phyloP scores from a whole-genome alignment of 2,329 filamentous ascomycete species.

The Paraphaeosphaeria minitans region DNA sequence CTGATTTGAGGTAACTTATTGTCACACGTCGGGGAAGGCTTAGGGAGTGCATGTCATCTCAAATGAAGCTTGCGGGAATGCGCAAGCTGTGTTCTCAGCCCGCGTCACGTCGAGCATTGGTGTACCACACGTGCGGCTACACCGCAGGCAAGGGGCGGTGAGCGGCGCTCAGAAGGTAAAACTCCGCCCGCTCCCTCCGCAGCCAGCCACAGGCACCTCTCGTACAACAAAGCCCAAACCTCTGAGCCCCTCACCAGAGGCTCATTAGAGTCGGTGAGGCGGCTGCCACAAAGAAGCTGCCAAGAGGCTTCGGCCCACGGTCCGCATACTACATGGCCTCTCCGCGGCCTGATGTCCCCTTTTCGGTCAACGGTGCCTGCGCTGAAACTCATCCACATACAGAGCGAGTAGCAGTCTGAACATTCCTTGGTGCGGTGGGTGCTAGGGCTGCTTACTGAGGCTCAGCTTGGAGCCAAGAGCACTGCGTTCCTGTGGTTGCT shows the following conservation, averaged over 20 bases:
- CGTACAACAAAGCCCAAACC: neutral
- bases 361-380: neutral
- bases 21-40: neutral
- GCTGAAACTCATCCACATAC: constrained; percentile 1
- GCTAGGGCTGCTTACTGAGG: constrained; percentile 11
- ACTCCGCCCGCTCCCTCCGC: neutral
- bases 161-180: neutral
- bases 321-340: neutral
- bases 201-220: constrained; percentile 5
- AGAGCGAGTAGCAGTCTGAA: neutral
- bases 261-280: neutral
- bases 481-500: constrained; percentile 6
- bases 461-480: constrained; percentile 8
- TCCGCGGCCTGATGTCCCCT: neutral
- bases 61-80: constrained; percentile 1
- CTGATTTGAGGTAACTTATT: neutral
- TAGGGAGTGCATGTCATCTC: constrained; percentile 3
- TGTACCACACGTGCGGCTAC: constrained; percentile 5
- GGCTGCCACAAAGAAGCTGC: neutral
- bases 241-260: neutral
- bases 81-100: constrained; percentile 8
- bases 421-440: neutral
- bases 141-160: constrained; percentile 15
- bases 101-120: constrained; percentile 11
- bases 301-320: constrained; percentile 1